Base-by-base conservation (phyloP, 2,329 filamentous ascomycete species). In the Talaromyces verruculosus region DNA sequence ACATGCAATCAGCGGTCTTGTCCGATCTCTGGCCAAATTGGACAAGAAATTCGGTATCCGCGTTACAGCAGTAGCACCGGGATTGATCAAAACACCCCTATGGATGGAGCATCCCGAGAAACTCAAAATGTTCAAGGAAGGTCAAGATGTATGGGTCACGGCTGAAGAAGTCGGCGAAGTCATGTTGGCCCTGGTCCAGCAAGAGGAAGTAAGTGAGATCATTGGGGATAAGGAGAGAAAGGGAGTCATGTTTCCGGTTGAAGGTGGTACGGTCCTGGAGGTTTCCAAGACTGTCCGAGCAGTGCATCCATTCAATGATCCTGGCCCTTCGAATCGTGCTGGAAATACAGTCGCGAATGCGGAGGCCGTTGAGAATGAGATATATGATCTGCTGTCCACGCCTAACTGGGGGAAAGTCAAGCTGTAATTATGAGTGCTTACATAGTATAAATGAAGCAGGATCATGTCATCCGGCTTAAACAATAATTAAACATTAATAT, bases 51-150 rank as follows among this genome's bases (percentile, higher is more conserved):
- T 84, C 28, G 84, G 84, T 0, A 85, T 89, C 61, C 76, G 85
- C 0, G 85, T 88, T 17, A 87, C 85, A 22, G 85, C 82, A 5
- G 85, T 88, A 2, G 85, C 85, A 17, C 87, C 87, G 0, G 87
- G 86, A 0, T 74, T 88, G 1, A 86, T 88, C 69, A 86, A 83
- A 68, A 88, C 87, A 13, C 87, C 87, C 6, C 75, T 88, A 5
- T 89, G 85, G 85, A 86, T 82, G 0, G 86, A 88, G 2, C 81
- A 88, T 69, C 84, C 85, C 0, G 86, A 88, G 73, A 89, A 88
- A 72, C 61, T 87, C 70, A 77, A 77, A 66, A 81, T 84, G 68
- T 67, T 88, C 0, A 79, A 83, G 43, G 76, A 80, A 35, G 73
- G 71, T 8, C 73, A 75, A 15, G 86, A 88, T 70, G 78, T 74